A percentile compares a stretch with the other conserved stretches of the same genome.
These are phyloP conservation scores for Pisolithus microcarpus DNA, from an alignment of 768 basidiomycete species.

Conservation along the genomic window DNA sequence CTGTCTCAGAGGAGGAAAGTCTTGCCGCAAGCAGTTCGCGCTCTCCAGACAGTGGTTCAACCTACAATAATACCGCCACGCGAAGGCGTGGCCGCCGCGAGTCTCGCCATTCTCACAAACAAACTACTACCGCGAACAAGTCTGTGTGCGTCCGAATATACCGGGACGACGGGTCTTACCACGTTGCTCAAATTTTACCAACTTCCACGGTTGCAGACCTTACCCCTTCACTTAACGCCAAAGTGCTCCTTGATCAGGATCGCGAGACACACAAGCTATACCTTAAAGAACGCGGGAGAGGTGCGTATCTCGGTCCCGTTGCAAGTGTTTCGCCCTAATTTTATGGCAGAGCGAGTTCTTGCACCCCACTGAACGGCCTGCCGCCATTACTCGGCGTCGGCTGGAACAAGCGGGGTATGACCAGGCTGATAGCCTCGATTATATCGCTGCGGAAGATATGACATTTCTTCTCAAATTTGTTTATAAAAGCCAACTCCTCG, in stretches of 20 bases:
- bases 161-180: constrained; percentile 63
- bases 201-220: constrained; percentile 64
- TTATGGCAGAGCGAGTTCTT: constrained; percentile 67
- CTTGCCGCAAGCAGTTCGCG: constrained; percentile 12
- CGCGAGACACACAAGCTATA: constrained; percentile 62
- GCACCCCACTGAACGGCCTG: constrained; percentile 75
- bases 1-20: constrained; percentile 35
- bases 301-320: constrained; percentile 31
- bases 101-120: constrained; percentile 15
- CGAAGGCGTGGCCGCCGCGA: constrained; percentile 22
- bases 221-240: constrained; percentile 52
- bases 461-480: constrained; percentile 85
- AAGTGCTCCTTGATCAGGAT: constrained; percentile 43
- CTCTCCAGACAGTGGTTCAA: constrained; percentile 9
- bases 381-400: constrained; percentile 74
- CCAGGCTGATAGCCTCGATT: constrained; percentile 68
- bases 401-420: constrained; percentile 88
- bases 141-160: constrained; percentile 68
- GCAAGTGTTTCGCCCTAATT: not conserved
- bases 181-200: constrained; percentile 58
- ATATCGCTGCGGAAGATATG: constrained; percentile 71
- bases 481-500: constrained; percentile 72
- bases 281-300: constrained; percentile 68
- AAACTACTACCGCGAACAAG: constrained; percentile 13
- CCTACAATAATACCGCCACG: constrained; percentile 5